phyloP scores from a whole-genome alignment of 331 rosid species.

The Quercus phellos region DNA sequence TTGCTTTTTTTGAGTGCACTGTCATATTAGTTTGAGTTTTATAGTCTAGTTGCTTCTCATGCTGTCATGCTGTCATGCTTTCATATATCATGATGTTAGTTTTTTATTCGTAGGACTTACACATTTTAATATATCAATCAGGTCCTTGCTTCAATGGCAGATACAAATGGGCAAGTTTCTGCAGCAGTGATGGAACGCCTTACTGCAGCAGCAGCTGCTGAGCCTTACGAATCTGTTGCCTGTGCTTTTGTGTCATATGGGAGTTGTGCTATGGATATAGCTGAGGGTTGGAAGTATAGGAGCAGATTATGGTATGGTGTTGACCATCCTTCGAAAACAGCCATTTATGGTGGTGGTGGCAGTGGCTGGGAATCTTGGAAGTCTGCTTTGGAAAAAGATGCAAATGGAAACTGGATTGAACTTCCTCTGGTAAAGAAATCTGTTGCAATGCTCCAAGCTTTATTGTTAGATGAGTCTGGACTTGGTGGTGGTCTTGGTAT shows the following conservation, averaged over 20 bases:
- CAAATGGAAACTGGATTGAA: slow-evolving; percentile 76
- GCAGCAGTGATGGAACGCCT: slow-evolving; percentile 74
- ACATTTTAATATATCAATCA: slow-evolving; percentile 29
- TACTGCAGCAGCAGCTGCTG: slow-evolving; percentile 98
- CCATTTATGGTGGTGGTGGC: slow-evolving; percentile 84
- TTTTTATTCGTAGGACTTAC: slow-evolving; percentile 18
- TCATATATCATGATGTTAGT: background rate
- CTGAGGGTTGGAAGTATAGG: slow-evolving; percentile 92
- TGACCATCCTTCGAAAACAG: slow-evolving; percentile 64
- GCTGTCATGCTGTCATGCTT: background rate
- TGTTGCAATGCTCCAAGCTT: slow-evolving; percentile 91
- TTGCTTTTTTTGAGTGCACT: background rate
- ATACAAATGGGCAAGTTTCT: slow-evolving; percentile 81
- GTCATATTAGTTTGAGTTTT: slow-evolving; percentile 6
- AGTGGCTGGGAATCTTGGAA: slow-evolving; percentile 88
- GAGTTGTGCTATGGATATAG: slow-evolving; percentile 76
- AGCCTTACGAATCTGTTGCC: slow-evolving; percentile 82
- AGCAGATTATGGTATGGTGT: slow-evolving; percentile 97
- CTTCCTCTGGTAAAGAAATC: slow-evolving; percentile 88
- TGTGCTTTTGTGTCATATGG: slow-evolving; percentile 96
- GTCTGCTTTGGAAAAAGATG: slow-evolving; percentile 77
- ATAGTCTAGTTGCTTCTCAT: slow-evolving; percentile 2
- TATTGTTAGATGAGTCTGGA: slow-evolving; percentile 90
- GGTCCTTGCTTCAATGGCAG: slow-evolving; percentile 90
- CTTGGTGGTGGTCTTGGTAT: slow-evolving; percentile 99